phyloP scores from a whole-genome alignment of 192 early-diverging fungal species.

The Coemansia sp. region DNA sequence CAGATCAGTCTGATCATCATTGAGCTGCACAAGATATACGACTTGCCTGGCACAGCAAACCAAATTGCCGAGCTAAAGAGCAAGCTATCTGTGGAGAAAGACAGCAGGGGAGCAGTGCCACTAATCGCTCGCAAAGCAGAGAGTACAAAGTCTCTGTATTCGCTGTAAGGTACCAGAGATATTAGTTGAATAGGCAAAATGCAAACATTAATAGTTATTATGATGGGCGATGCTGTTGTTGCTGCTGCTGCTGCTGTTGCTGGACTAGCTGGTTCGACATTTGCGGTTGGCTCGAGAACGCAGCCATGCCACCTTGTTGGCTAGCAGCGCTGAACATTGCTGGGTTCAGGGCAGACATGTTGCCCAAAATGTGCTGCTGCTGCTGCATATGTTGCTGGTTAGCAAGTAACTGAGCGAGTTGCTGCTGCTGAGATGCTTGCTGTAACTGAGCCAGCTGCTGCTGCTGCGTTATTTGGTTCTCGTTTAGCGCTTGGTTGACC shows the following conservation, averaged over 20 bases:
- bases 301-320: conserved; percentile 18
- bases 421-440: conserved; percentile 19
- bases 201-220: conserved; percentile 2
- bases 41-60: conserved; percentile 14
- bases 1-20: conserved; percentile 29
- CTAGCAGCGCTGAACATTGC: conserved; percentile 23
- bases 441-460: conserved; percentile 23
- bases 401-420: not conserved
- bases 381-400: not conserved
- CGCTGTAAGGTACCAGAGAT: not conserved
- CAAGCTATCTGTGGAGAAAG: not conserved
- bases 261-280: conserved; percentile 28
- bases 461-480: conserved; percentile 3
- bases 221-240: conserved; percentile 22
- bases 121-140: not conserved
- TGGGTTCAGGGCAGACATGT: conserved; percentile 19
- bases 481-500: not conserved
- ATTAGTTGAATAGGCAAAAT: not conserved
- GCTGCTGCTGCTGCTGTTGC: conserved; percentile 36
- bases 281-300: conserved; percentile 26
- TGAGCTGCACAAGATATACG: conserved; percentile 25
- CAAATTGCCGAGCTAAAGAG: conserved; percentile 7
- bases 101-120: not conserved
- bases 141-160: not conserved
- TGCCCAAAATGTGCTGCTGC: conserved; percentile 22